These are phyloP conservation scores for Coprinopsis marcescibilis DNA, from an alignment of 768 basidiomycete species.

Conservation along the genomic window DNA sequence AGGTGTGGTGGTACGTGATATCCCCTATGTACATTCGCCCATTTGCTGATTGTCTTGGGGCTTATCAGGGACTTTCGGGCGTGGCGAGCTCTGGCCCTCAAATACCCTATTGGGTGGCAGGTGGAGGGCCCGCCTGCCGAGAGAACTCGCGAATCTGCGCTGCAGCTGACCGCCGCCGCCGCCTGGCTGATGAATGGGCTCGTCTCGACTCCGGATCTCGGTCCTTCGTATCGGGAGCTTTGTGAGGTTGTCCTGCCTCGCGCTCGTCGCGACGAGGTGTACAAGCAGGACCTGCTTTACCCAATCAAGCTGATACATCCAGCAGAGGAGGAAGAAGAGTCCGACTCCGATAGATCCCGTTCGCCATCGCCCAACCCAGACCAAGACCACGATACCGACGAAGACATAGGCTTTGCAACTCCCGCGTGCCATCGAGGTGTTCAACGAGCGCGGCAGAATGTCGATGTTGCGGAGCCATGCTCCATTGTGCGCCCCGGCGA, in stretches of 20 bases:
- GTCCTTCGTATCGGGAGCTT: constrained; percentile 11
- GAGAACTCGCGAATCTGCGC: not conserved
- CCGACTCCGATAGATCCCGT: not conserved
- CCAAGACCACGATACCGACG: not conserved
- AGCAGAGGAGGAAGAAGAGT: not conserved
- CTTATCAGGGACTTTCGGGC: not conserved
- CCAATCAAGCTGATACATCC: not conserved
- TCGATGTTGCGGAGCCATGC: not conserved
- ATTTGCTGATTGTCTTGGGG: not conserved
- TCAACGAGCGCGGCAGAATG: not conserved
- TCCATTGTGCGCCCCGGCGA: not conserved
- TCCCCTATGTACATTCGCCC: not conserved
- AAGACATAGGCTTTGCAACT: not conserved
- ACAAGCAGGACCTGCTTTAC: not conserved
- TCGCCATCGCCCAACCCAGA: not conserved
- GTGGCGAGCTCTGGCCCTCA: constrained; percentile 1
- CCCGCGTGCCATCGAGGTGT: not conserved
- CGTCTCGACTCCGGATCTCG: constrained; percentile 14
- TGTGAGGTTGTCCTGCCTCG: constrained; percentile 13
- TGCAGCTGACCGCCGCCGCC: constrained; percentile 14
- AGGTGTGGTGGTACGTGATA: constrained; percentile 10
- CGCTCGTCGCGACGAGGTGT: not conserved
- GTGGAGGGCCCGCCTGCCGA: not conserved
- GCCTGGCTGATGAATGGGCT: constrained; percentile 15
- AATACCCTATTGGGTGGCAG: constrained; percentile 6